phyloP scores from a whole-genome alignment of 345 rosid genomes.

The Physaria fendleri region DNA sequence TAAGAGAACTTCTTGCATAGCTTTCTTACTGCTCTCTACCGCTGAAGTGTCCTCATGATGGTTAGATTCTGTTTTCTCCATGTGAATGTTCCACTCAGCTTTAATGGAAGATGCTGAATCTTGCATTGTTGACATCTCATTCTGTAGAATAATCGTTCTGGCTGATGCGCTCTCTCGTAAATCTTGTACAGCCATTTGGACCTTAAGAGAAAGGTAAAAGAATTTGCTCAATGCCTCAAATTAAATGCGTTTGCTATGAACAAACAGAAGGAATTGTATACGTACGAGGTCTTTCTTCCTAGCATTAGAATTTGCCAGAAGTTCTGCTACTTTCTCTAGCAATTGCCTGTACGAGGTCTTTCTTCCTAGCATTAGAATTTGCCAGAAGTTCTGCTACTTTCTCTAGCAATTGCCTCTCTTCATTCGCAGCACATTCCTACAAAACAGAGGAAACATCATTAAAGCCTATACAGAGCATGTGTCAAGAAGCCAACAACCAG shows the following conservation, averaged over 20 bases:
- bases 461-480: neutral
- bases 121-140: slow-evolving; percentile 93
- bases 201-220: slow-evolving; percentile 36
- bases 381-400: slow-evolving; percentile 87
- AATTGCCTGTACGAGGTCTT: no score
- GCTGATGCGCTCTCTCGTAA: slow-evolving; percentile 66
- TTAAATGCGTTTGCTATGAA: neutral
- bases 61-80: slow-evolving; percentile 73
- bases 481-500: slow-evolving; percentile 7
- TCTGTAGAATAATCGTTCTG: slow-evolving; percentile 66
- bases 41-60: slow-evolving; percentile 62
- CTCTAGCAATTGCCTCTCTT: slow-evolving; percentile 79
- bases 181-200: slow-evolving; percentile 84
- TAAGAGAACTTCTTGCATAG: slow-evolving; percentile 69
- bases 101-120: slow-evolving; percentile 68
- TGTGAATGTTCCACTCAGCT: slow-evolving; percentile 70
- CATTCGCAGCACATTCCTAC: slow-evolving; percentile 83
- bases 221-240: neutral
- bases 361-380: slow-evolving; percentile 82
- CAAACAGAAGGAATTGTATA: neutral
- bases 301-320: slow-evolving; percentile 71
- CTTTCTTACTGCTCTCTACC: slow-evolving; percentile 71
- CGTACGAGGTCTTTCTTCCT: slow-evolving; percentile 87
- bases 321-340: slow-evolving; percentile 85
- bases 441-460: slow-evolving; percentile 4